Evolutionary conservation across 148 eudicot species (phyloP), one percentile per base, ranked within the genome.

Genomic region (Simmondsia chinensis): DNA sequence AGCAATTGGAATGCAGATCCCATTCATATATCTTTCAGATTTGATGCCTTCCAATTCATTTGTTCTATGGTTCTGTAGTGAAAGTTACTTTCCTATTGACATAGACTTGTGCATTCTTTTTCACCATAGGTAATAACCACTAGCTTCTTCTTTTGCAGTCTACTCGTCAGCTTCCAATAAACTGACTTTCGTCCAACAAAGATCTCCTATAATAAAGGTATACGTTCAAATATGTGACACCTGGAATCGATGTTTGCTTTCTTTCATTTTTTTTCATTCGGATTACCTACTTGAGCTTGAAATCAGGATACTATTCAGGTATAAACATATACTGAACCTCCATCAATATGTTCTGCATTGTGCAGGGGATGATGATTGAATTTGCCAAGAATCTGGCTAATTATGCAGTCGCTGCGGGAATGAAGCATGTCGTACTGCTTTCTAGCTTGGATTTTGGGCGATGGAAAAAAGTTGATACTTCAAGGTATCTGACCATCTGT

Each of bases 401-500:
- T 65, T 79, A 86, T 77, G 96, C 84, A 51, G 89, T 74, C 65
- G 68, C 77, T 22, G 64, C 61, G 48, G 89, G 94, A 43, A 85
- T 76, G 69, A 82, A 87, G 73, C 84, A 93, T 65, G 69, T 82
- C n/a, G 38, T 86, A 34, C 28, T 93, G 40, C 96, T 93, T 46
- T 93, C 99, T 48, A 80, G 99, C 80, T 69, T 93, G 64, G 99
- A 93, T 57, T 93, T 93, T 66, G 73, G 83, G 37, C 74, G 73
- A 28, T 93, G 96, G 94, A 72, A 68, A 43, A 77, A 64, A 45
- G 70, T 93, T 36, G 96, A 93, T 43, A 76, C 72, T 83, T 86
- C 99, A 54, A 86, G 95, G 99, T 82, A 79, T 29, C 38, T 25
- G 21, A 18, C 7, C 17, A 25, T 48, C 36, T 42, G 9, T 26